phyloP scores from a whole-genome alignment of 2,329 filamentous ascomycete genomes.

The Colletotrichum scovillei region DNA sequence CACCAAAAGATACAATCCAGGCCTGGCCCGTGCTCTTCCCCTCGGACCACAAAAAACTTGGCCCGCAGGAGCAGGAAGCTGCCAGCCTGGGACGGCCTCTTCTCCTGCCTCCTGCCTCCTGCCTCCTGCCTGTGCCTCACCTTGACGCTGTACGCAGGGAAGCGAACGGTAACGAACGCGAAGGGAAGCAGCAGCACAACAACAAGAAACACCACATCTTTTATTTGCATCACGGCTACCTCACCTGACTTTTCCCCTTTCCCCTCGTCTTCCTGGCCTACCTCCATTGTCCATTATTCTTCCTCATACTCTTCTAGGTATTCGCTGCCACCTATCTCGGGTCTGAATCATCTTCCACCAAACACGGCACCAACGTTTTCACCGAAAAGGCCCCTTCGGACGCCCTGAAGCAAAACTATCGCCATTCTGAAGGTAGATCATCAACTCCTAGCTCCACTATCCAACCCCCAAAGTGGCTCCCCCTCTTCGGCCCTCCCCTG shows the following conservation, averaged over 20 bases:
- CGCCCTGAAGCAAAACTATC: slow-evolving; percentile 30
- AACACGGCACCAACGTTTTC: neutral
- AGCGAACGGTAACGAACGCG: neutral
- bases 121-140: too few relatives aligned
- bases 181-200: neutral
- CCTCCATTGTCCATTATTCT: neutral
- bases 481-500: neutral
- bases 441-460: slow-evolving; percentile 32
- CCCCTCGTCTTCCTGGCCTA: neutral
- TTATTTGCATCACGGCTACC: neutral
- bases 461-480: slow-evolving; percentile 1
- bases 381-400: neutral
- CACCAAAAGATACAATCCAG: neutral
- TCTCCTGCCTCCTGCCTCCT: too few relatives aligned
- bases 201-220: neutral
- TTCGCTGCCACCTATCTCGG: neutral
- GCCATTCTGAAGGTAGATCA: slow-evolving; percentile 36
- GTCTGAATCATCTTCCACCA: neutral
- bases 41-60: neutral
- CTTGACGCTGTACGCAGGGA: neutral
- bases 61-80: neutral
- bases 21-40: neutral
- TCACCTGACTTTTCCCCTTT: neutral
- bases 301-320: too few relatives aligned
- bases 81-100: neutral